Base-by-base conservation (phyloP, 495 filamentous ascomycete species). In the Podospora appendiculata region DNA sequence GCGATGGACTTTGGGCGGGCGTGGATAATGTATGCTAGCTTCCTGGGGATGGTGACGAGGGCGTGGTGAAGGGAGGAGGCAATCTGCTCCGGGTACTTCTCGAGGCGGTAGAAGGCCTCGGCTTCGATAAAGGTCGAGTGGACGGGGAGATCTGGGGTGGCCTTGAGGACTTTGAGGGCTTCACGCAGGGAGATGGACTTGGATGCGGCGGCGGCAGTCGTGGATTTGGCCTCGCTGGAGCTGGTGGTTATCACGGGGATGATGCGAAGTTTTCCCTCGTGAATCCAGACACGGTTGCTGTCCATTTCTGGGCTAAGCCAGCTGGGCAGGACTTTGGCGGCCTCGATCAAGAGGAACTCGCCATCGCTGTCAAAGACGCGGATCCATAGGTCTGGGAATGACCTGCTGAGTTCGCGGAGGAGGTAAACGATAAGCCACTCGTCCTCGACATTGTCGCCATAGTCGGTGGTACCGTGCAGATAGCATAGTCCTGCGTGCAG, bases 401-500 rank as follows among this genome's bases (percentile, higher is more conserved):
- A 68, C 58, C 75, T 85, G 61, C 83, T 91, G 52, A 96, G 68
- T 60, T 90, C 85, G 36, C 87, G 82, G n/a, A 98, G 78, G 10
- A 97, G 66, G 67, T 91, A 95, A 25, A 96, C 90, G 48, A 96
- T 83, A 2, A 96, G 79, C 93, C 93, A 98, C 72, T 97, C 94
- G 62, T 98, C 93, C 60, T 95, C 93, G 8, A 96, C 83, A 4
- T 89, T 90, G 67, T 98, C 93, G 7, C 91, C 91, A 56, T 86
- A 96, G 60, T 90, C 85, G 6, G 89, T 93, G 42, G 74, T 70
- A 9, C 90, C 90, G 46, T 78, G 75, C 14, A 95, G 73, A 68
- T 72, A 77, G 25, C 71, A 59, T 18, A 76, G 58, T 1, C 70
- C 74, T 66, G 54, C 33, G n/a, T 8, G 7, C 9, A 25, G 19